Base-by-base conservation (phyloP, 352 stramenopile genomes). In the Pilasporangium apinafurcum region DNA sequence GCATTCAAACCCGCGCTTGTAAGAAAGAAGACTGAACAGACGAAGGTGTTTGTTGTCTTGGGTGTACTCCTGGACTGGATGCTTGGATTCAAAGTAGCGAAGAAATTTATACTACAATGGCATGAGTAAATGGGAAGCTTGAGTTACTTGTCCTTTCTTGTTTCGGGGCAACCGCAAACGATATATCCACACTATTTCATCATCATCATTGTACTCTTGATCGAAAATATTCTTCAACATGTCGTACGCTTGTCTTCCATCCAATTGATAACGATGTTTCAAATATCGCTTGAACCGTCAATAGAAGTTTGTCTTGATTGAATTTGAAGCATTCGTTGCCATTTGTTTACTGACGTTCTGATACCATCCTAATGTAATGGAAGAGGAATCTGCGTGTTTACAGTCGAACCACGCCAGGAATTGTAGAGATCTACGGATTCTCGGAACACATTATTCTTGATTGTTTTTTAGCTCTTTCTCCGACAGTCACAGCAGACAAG, bases 191-290 rank as follows among this genome's bases (percentile, higher is more conserved):
- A 45, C 38, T 16, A 35, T 37, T 2, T 22, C 5, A 14, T 48
- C 37, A 12, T 42, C n/a, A 0, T 18, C 47, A 8, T 43, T 22
- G 22, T 48, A 54, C 18, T 37, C n/a, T 4, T 30, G 37, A 16
- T 47, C 37, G 22, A 42, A 26, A 35, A 54, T 53, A 21, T 14
- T 0, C 16, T 38, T 46, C 21, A 53, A 5, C 21, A 28, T 53
- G 12, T 28, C 21, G 36, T 53, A 53, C 20, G 37, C 45, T 22
- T 52, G 34, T 0, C 35, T 5, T 13, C 44, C 35, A 37, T 32
- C 12, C 3, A 45, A 22, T 4, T 31, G 5, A 37, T 45, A 52
- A 16, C 30, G 22, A n/a, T 30, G 44, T 29, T 52, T 52, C 14
- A 52, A 17, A 6, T 17, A 13, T 12, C 40, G 38, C 28, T 45